These are phyloP conservation scores for Prototheca wickerhamii DNA, from an alignment of 163 green algal genomes.

Conservation along the genomic window DNA sequence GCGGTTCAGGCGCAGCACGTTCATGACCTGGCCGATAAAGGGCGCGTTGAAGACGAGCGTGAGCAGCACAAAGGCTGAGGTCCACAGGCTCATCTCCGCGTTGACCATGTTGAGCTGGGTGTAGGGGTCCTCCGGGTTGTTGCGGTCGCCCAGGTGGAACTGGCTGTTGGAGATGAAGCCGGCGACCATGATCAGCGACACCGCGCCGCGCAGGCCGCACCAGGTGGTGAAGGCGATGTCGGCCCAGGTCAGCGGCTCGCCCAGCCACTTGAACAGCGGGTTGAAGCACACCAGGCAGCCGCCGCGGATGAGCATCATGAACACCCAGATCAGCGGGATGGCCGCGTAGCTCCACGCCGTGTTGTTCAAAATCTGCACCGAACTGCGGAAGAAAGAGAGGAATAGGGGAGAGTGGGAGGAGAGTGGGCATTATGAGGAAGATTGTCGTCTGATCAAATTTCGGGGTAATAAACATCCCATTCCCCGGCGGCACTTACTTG, in stretches of 20 bases:
- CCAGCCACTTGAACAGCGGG: constrained; percentile 19
- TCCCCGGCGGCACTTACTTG: constrained; percentile 26
- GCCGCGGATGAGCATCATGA: constrained; percentile 45
- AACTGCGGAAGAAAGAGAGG: background rate
- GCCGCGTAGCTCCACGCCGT: constrained; percentile 20
- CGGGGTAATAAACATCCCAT: background rate
- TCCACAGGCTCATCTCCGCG: constrained; percentile 67
- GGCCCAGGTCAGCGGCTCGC: constrained; percentile 24
- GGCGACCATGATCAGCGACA: constrained; percentile 75
- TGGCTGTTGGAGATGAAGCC: constrained; percentile 21
- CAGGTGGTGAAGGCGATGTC: constrained; percentile 58
- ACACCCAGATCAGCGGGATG: constrained; percentile 53
- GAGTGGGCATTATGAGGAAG: no score
- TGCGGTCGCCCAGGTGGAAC: constrained; percentile 42
- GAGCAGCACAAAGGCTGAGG: constrained; percentile 71
- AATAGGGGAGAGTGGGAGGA: background rate
- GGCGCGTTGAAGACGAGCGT: constrained; percentile 80
- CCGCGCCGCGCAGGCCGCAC: constrained; percentile 57
- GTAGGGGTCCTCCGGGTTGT: constrained; percentile 16
- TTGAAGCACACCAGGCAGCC: constrained; percentile 38
- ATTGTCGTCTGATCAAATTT: background rate
- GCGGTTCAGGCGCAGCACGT: constrained; percentile 15
- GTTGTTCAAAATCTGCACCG: constrained; percentile 9
- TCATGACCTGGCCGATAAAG: constrained; percentile 28
- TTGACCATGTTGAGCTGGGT: constrained; percentile 29